A percentile compares a stretch with the other conserved stretches of the same genome.
Conservation (phyloP, 2,329 filamentous ascomycete species). For the Aureobasidium musti region DNA sequence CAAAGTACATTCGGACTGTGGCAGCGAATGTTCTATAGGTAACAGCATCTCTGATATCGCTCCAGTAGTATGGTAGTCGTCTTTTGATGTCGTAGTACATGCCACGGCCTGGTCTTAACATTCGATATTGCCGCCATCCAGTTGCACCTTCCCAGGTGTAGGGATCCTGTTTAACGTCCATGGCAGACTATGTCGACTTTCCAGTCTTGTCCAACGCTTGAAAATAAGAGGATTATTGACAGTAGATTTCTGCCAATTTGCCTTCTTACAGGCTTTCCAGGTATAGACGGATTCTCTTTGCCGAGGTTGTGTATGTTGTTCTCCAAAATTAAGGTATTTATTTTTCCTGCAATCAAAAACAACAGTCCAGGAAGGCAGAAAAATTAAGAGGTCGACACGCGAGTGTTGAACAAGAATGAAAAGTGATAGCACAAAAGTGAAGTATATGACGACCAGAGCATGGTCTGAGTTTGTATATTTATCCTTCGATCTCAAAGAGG, state of each 20-base stretch:
- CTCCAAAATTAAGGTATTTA: not conserved
- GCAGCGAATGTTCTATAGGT: constrained; percentile 58
- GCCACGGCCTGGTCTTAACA: constrained; percentile 51
- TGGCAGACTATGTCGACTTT: not conserved
- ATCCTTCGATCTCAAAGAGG: constrained; percentile 3
- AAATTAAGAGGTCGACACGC: not conserved
- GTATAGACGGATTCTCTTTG: not conserved
- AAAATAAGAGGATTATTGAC: not conserved
- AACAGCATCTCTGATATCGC: constrained; percentile 57
- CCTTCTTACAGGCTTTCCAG: not conserved
- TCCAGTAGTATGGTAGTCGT: constrained; percentile 58
- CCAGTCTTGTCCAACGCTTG: not conserved
- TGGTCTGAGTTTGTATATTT: constrained; percentile 4
- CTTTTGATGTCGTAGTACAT: constrained; percentile 59
- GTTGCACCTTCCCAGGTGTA: constrained; percentile 42
- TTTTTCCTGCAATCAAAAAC: not conserved
- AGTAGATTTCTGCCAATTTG: not conserved
- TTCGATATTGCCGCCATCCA: constrained; percentile 43
- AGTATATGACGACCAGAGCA: constrained; percentile 5
- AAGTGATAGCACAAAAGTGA: not conserved
- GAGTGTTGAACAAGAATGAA: not conserved
- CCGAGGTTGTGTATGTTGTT: not conserved
- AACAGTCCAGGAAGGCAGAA: not conserved
- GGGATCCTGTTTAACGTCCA: constrained; percentile 37
- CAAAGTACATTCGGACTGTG: constrained; percentile 61